Conservation (phyloP, 2,329 filamentous ascomycete genomes). For the Epichloe aotearoae region DNA sequence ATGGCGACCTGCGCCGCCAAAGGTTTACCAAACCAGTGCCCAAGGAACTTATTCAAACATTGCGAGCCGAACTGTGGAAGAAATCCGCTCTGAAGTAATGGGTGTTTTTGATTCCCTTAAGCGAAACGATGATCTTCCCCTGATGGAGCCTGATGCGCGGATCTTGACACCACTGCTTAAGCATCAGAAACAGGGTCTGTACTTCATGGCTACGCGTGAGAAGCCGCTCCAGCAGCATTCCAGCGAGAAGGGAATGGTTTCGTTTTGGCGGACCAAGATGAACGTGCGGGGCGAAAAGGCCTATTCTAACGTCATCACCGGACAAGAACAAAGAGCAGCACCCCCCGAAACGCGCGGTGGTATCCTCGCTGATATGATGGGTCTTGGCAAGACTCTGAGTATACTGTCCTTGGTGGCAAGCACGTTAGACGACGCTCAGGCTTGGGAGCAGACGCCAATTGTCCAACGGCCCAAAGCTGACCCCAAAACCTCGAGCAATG, state of each 20-base stretch:
- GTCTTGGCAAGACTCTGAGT: conserved; percentile 75
- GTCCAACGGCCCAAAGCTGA: conserved; percentile 32
- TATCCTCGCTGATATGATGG: conserved; percentile 78
- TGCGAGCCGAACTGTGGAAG: conserved; percentile 57
- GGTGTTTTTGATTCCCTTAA: conserved; percentile 78
- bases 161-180: conserved; percentile 58
- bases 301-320: conserved; percentile 80
- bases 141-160: conserved; percentile 49
- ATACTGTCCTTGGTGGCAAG: conserved; percentile 65
- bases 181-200: conserved; percentile 83
- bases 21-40: conserved; percentile 19
- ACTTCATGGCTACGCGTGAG: conserved; percentile 76
- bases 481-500: conserved; percentile 22
- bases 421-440: conserved; percentile 46
- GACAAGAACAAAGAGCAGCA: conserved; percentile 42
- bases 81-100: conserved; percentile 73
- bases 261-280: conserved; percentile 61
- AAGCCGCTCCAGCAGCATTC: conserved; percentile 45
- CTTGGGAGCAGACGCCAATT: conserved; percentile 46
- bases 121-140: conserved; percentile 60
- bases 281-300: conserved; percentile 36
- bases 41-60: conserved; percentile 15
- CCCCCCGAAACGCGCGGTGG: conserved; percentile 60
- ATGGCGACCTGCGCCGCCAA: conserved; percentile 27
- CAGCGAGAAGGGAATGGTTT: conserved; percentile 49